phyloP scores from a whole-genome alignment of 1,284 basidiomycete genomes.

The Puccinia hordei region DNA sequence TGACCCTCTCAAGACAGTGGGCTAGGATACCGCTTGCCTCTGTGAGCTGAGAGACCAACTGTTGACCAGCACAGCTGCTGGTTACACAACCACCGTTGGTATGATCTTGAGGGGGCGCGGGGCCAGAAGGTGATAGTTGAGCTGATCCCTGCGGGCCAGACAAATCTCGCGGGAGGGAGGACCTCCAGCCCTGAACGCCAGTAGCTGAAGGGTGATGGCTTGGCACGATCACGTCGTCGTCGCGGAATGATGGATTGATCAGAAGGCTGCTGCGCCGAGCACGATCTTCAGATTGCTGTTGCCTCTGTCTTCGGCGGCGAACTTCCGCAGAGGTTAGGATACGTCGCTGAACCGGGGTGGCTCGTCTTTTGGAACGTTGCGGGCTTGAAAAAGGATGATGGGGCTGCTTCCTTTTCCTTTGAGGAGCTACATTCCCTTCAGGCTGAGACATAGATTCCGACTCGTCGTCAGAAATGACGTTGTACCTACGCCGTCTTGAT shows the following conservation, averaged over 20 bases:
- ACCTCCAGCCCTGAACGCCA: conserved; percentile 15
- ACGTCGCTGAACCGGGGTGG: not conserved
- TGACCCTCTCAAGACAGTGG: not conserved
- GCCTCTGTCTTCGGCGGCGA: too few species aligned
- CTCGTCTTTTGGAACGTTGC: not conserved
- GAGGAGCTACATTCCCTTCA: not conserved
- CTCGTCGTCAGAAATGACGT: too few species aligned
- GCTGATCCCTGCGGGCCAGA: not conserved
- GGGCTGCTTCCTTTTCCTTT: conserved; percentile 5
- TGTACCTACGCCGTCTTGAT: too few species aligned
- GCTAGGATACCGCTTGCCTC: not conserved
- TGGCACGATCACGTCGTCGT: not conserved
- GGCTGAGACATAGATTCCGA: too few species aligned
- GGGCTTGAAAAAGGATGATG: not conserved
- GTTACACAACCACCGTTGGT: not conserved
- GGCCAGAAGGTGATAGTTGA: not conserved
- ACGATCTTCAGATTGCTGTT: too few species aligned
- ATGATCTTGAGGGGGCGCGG: not conserved
- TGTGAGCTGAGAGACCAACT: not conserved
- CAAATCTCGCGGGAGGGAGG: not conserved
- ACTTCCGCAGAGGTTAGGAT: not conserved
- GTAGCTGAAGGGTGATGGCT: not conserved
- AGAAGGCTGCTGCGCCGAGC: not conserved
- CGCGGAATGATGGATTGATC: not conserved
- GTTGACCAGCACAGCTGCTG: not conserved